A percentile compares a stretch with the other conserved stretches of the same genome.
phyloP scores from a whole-genome alignment of 2,329 filamentous ascomycete species.

The Coniochaeta prunicola region DNA sequence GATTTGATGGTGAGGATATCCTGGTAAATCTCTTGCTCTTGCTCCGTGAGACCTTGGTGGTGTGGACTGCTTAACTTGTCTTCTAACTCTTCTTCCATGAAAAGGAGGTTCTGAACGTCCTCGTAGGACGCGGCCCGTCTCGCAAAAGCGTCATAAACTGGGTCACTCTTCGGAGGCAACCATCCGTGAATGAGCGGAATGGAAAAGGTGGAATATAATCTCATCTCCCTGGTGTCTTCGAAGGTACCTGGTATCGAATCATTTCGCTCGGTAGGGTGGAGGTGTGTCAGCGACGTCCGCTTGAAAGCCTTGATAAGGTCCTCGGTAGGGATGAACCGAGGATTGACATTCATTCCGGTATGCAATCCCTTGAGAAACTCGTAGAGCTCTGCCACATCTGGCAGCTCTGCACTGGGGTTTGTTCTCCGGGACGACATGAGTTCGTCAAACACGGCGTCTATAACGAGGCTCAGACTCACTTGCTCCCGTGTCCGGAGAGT shows the following conservation, averaged over 20 bases:
- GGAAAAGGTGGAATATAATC: slow-evolving; percentile 82
- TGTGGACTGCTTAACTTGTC: slow-evolving; percentile 55
- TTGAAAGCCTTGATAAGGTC: slow-evolving; percentile 39
- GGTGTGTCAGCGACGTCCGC: slow-evolving; percentile 44
- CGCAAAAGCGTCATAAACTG: slow-evolving; percentile 61
- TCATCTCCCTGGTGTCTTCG: slow-evolving; percentile 80
- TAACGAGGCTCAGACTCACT: slow-evolving; percentile 74
- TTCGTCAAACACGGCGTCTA: slow-evolving; percentile 90
- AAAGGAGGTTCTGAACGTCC: slow-evolving; percentile 82
- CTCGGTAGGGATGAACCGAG: slow-evolving; percentile 63
- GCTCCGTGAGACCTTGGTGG: slow-evolving; percentile 51
- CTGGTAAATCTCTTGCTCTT: slow-evolving; percentile 73
- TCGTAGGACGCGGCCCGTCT: slow-evolving; percentile 81
- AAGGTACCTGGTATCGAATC: slow-evolving; percentile 62
- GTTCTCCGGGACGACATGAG: slow-evolving; percentile 71
- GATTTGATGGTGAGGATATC: slow-evolving; percentile 79
- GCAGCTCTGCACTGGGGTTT: slow-evolving; percentile 56
- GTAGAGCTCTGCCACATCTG: slow-evolving; percentile 84
- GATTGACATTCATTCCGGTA: slow-evolving; percentile 98
- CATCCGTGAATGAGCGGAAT: slow-evolving; percentile 90
- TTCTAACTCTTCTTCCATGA: slow-evolving; percentile 83
- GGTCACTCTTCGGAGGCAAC: slow-evolving; percentile 64
- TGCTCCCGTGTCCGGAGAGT: slow-evolving; percentile 75
- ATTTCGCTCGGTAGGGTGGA: slow-evolving; percentile 42
- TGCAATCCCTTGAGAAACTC: slow-evolving; percentile 81